Percentiles rank a stretch among this genome's conserved stretches.
Evolutionary conservation across 305 asterid genomes (phyloP).

Genomic region (Fraxinus dipetala): DNA sequence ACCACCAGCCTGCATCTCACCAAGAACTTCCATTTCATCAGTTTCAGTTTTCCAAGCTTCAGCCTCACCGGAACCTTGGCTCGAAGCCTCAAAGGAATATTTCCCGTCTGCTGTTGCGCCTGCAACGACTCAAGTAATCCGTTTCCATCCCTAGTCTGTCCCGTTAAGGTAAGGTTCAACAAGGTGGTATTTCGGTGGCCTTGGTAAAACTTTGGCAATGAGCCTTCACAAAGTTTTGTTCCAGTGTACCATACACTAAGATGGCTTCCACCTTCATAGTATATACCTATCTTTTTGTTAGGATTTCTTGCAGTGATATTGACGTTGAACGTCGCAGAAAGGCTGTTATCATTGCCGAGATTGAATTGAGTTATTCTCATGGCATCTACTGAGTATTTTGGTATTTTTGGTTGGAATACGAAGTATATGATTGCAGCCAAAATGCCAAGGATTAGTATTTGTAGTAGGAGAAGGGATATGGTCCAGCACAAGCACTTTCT

Average conservation of each 20-base stretch:
- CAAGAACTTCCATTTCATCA: conserved; percentile 83
- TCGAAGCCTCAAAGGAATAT: conserved; percentile 63
- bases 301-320: conserved; percentile 80
- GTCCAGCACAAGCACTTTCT: conserved; percentile 71
- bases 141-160: conserved; percentile 57
- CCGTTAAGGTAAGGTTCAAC: conserved; percentile 52
- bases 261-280: conserved; percentile 67
- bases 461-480: conserved; percentile 38
- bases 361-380: conserved; percentile 59
- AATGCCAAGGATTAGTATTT: conserved; percentile 42
- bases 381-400: conserved; percentile 68
- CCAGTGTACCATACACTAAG: conserved; percentile 64
- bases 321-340: conserved; percentile 59
- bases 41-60: conserved; percentile 66
- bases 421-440: conserved; percentile 65
- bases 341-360: conserved; percentile 48
- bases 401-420: conserved; percentile 67
- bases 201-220: conserved; percentile 79
- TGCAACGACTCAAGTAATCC: conserved; percentile 54
- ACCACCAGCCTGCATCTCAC: conserved; percentile 71
- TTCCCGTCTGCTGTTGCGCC: conserved; percentile 70
- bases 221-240: conserved; percentile 64
- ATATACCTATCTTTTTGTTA: conserved; percentile 77
- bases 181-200: conserved; percentile 85
- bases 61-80: conserved; percentile 79